Evolutionary conservation across 1,139 yeast species (phyloP), one percentile per base, ranked within the genome.

Genomic region (Spencermartinsiella ligniputridi): DNA sequence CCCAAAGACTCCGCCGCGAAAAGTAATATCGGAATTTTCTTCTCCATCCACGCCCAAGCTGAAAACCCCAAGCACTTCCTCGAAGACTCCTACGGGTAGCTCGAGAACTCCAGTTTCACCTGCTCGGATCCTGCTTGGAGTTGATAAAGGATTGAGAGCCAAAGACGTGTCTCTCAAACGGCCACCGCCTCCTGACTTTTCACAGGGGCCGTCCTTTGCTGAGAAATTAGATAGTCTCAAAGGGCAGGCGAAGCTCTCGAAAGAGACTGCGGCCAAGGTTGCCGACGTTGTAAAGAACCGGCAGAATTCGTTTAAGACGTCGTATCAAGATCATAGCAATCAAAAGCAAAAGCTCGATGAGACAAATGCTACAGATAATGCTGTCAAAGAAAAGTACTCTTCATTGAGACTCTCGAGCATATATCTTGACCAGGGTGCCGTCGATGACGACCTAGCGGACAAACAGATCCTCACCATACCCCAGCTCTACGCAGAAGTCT

Each of bases 401-500:
- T 46, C 44, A 18, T 39, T 55, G 12, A 39, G 47, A 3, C 16
- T 56, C 17, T 21, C 43, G 2, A 35, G 42, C 11, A 43, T 51
- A 32, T 52, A 45, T 37, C 33, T 56, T 18, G 46, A 38, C 13
- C 37, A 39, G 6, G 41, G 35, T 2, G 37, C 13, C 3, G 35
- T 57, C 13, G 46, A 40, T 8, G 19, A 27, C 16, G 56, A 54
- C 33, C 39, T 56, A 18, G 40, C 42, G 17, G 56, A 50, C 34
- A 56, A 53, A 39, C 37, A 50, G 33, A 44, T 55, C 3, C 41
- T 55, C 12, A 35, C 50, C 11, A 36, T 44, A 48, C 52, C 45
- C 48, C 55, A 42, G 55, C 64, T 34, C 40, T 54, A 5, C 53
- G 63, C 16, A 69, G 80, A 81, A 49, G 79, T 87, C 1, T 54